phyloP scores from a whole-genome alignment of 768 basidiomycete genomes.

The Psilocybe cyanescens region DNA sequence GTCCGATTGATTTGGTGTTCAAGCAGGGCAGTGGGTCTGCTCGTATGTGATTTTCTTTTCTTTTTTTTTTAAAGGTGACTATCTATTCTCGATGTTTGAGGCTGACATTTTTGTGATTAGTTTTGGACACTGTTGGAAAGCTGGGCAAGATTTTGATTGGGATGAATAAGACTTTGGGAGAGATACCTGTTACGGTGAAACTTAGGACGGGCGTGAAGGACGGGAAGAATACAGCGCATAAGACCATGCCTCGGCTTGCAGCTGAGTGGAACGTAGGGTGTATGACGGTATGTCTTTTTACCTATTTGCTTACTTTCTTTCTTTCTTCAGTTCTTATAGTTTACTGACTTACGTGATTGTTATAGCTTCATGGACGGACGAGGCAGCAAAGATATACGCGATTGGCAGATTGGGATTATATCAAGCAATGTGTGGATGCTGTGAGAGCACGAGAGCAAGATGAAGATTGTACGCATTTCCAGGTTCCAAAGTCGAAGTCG shows the following conservation, averaged over 20 bases:
- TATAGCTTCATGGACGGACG: slow-evolving; percentile 92
- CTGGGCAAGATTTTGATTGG: slow-evolving; percentile 87
- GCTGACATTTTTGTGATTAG: slow-evolving; percentile 39
- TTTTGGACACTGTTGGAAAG: slow-evolving; percentile 82
- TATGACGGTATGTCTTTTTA: slow-evolving; percentile 40
- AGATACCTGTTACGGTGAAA: slow-evolving; percentile 90
- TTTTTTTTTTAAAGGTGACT: not conserved
- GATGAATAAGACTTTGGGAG: slow-evolving; percentile 90
- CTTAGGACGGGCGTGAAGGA: slow-evolving; percentile 94
- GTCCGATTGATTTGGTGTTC: slow-evolving; percentile 97
- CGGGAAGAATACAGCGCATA: slow-evolving; percentile 84
- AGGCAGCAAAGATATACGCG: slow-evolving; percentile 94
- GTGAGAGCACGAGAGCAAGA: slow-evolving; percentile 75
- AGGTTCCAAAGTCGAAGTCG: not conserved
- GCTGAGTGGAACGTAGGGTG: slow-evolving; percentile 51
- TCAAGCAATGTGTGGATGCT: slow-evolving; percentile 82
- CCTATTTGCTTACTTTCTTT: not conserved
- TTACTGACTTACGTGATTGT: not conserved
- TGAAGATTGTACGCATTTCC: slow-evolving; percentile 59
- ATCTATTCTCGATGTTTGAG: not conserved
- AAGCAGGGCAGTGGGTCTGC: slow-evolving; percentile 90
- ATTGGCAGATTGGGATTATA: slow-evolving; percentile 94
- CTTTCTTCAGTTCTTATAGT: not conserved
- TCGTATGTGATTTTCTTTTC: slow-evolving; percentile 49
- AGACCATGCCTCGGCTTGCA: slow-evolving; percentile 82